phyloP scores from a whole-genome alignment of 345 rosid genomes.

The Citrus inodora region DNA sequence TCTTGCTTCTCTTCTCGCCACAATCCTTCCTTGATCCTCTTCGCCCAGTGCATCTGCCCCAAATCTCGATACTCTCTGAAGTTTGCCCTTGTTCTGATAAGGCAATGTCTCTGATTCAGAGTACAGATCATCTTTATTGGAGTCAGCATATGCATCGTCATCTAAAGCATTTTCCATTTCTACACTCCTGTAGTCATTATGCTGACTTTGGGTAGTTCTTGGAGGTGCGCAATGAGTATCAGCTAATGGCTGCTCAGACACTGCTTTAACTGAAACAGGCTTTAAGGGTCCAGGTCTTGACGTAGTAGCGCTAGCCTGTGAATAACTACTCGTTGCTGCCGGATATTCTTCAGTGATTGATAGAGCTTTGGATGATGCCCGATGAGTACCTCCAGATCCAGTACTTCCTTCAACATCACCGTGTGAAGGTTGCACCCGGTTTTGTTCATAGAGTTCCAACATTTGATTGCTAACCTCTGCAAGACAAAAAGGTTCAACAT shows the following conservation, averaged over 20 bases:
- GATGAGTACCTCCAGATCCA: slow-evolving; percentile 29
- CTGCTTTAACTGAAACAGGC: slow-evolving; percentile 28
- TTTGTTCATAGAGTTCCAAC: slow-evolving; percentile 55
- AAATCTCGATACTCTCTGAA: slow-evolving; percentile 19
- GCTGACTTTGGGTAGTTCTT: slow-evolving; percentile 22
- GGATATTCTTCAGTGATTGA: slow-evolving; percentile 35
- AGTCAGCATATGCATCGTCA: slow-evolving; percentile 27
- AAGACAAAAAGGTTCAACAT: background rate
- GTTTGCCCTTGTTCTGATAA: slow-evolving; percentile 28
- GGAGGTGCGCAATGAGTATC: slow-evolving; percentile 25
- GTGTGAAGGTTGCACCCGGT: slow-evolving; percentile 41
- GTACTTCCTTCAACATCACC: slow-evolving; percentile 47
- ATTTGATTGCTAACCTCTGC: slow-evolving; percentile 63
- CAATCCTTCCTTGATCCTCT: slow-evolving; percentile 33
- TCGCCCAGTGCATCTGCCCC: slow-evolving; percentile 17
- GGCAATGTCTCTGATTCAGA: slow-evolving; percentile 13
- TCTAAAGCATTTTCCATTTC: slow-evolving; percentile 37
- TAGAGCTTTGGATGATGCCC: slow-evolving; percentile 27
- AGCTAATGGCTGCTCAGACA: slow-evolving; percentile 21
- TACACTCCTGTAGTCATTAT: slow-evolving; percentile 25
- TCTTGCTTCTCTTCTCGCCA: slow-evolving; percentile 19
- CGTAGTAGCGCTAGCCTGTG: slow-evolving; percentile 8
- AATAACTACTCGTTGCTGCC: slow-evolving; percentile 29
- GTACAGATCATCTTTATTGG: slow-evolving; percentile 24
- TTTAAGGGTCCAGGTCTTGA: slow-evolving; percentile 12